Evolutionary conservation across 1,139 yeast species (phyloP).

Genomic region (Candida glucosophila): DNA sequence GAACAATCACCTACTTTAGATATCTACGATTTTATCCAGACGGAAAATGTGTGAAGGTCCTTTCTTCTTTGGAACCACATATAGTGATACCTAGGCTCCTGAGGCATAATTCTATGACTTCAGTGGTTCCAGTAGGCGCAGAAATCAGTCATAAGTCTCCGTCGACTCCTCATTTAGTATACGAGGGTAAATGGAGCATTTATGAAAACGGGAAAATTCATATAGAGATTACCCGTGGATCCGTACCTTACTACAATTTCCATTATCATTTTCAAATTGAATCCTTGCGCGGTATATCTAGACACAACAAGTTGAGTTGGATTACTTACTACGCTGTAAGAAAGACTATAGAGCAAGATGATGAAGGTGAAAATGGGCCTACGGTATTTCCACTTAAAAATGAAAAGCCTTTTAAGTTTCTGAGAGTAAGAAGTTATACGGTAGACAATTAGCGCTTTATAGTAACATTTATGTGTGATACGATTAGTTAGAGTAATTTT

Average conservation of each 20-base stretch:
- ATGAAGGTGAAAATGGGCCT: conserved; percentile 41
- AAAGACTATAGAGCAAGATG: conserved; percentile 21
- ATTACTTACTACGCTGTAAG: conserved; percentile 47
- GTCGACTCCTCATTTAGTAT: conserved; percentile 30
- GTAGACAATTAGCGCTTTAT: conserved; percentile 9
- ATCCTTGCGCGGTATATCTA: conserved; percentile 43
- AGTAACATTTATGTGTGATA: background rate
- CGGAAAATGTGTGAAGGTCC: conserved; percentile 62
- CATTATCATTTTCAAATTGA: conserved; percentile 52
- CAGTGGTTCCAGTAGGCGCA: conserved; percentile 7
- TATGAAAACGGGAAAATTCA: conserved; percentile 42
- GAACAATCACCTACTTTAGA: conserved; percentile 81
- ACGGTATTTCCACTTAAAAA: conserved; percentile 51
- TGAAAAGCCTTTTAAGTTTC: conserved; percentile 71
- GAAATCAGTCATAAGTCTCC: conserved; percentile 8
- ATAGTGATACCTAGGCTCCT: conserved; percentile 49
- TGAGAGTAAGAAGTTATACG: conserved; percentile 46
- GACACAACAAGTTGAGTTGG: conserved; percentile 68
- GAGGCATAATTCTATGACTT: conserved; percentile 15
- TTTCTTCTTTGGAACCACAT: conserved; percentile 60
- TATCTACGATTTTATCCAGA: conserved; percentile 74
- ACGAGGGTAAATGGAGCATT: conserved; percentile 48
- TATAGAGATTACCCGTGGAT: conserved; percentile 48
- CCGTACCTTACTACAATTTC: conserved; percentile 55
- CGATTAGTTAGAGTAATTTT: background rate